Percentiles rank a stretch among this genome's conserved stretches.
These are phyloP conservation scores for Clarireedia paspali DNA, from an alignment of 2,329 filamentous ascomycete species.

Conservation along the genomic window DNA sequence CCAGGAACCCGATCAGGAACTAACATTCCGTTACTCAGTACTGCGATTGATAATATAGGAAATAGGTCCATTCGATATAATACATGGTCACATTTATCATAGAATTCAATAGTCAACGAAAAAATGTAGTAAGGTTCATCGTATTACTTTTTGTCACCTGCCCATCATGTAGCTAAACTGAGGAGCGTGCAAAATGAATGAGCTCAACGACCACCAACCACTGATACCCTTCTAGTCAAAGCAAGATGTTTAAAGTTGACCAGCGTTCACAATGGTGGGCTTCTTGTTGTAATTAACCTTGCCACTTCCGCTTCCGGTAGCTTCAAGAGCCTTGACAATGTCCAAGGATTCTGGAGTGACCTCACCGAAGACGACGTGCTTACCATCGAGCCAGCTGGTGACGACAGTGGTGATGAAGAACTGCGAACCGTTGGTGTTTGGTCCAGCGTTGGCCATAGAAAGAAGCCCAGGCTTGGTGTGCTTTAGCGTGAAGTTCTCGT, in stretches of 20 bases:
- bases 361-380: slow-evolving; percentile 91
- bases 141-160: slow-evolving; percentile 8
- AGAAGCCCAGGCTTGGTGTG: slow-evolving; percentile 72
- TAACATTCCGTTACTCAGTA: too few species aligned
- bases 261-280: slow-evolving; percentile 50
- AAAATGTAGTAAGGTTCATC: slow-evolving; percentile 8
- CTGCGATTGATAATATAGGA: neutral
- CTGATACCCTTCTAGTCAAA: slow-evolving; percentile 31
- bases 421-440: slow-evolving; percentile 97
- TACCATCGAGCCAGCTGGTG: slow-evolving; percentile 91
- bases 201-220: slow-evolving; percentile 11
- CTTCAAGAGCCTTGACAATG: slow-evolving; percentile 55
- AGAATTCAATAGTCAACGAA: neutral
- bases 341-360: slow-evolving; percentile 42
- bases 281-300: slow-evolving; percentile 47
- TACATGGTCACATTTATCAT: too few species aligned
- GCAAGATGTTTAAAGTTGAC: slow-evolving; percentile 28
- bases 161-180: slow-evolving; percentile 8
- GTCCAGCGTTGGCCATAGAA: slow-evolving; percentile 93
- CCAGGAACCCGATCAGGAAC: neutral
- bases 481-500: slow-evolving; percentile 80
- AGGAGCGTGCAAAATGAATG: slow-evolving; percentile 5
- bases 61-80: neutral
- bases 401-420: slow-evolving; percentile 96
- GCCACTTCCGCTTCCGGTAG: slow-evolving; percentile 48